phyloP scores from a whole-genome alignment of 495 filamentous ascomycete species.

The Penicillium odoratum region DNA sequence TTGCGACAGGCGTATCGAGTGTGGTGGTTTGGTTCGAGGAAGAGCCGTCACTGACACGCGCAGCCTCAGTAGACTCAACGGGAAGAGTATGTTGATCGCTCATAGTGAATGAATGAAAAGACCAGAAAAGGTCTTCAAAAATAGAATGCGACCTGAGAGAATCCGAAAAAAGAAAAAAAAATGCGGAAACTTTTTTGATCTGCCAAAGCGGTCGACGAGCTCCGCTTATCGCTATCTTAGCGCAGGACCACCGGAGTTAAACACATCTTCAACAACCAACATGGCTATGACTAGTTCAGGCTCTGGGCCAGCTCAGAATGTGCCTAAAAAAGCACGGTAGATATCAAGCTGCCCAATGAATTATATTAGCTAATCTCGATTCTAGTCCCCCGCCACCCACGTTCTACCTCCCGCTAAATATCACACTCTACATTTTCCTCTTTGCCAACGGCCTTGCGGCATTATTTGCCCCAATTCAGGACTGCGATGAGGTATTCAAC shows the following conservation, averaged over 20 bases:
- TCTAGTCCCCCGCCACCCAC: slow-evolving; percentile 50
- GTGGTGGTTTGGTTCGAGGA: slow-evolving; percentile 25
- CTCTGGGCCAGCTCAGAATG: slow-evolving; percentile 9
- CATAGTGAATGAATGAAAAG: slow-evolving; percentile 35
- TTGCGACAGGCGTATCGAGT: slow-evolving; percentile 36
- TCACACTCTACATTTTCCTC: slow-evolving; percentile 76
- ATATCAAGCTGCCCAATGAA: background rate
- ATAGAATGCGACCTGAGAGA: slow-evolving; percentile 3
- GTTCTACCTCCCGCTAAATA: slow-evolving; percentile 68
- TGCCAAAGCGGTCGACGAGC: slow-evolving; percentile 35
- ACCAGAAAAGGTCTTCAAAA: slow-evolving; percentile 1
- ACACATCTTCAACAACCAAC: slow-evolving; percentile 2
- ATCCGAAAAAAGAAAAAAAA: slow-evolving; percentile 24
- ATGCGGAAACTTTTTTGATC: slow-evolving; percentile 35
- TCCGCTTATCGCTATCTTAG: slow-evolving; percentile 33
- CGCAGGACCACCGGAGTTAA: slow-evolving; percentile 4
- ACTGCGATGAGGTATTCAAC: slow-evolving; percentile 99
- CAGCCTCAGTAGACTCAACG: slow-evolving; percentile 15
- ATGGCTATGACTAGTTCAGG: slow-evolving; percentile 12
- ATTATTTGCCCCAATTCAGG: slow-evolving; percentile 87
- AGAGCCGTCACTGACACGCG: slow-evolving; percentile 21
- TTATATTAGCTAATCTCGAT: slow-evolving; percentile 15
- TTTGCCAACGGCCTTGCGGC: slow-evolving; percentile 73
- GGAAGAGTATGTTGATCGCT: slow-evolving; percentile 36
- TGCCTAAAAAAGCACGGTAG: slow-evolving; percentile 37